These are phyloP conservation scores for Botrytis squamosa DNA, from an alignment of 2,329 filamentous ascomycete genomes.

Conservation along the genomic window DNA sequence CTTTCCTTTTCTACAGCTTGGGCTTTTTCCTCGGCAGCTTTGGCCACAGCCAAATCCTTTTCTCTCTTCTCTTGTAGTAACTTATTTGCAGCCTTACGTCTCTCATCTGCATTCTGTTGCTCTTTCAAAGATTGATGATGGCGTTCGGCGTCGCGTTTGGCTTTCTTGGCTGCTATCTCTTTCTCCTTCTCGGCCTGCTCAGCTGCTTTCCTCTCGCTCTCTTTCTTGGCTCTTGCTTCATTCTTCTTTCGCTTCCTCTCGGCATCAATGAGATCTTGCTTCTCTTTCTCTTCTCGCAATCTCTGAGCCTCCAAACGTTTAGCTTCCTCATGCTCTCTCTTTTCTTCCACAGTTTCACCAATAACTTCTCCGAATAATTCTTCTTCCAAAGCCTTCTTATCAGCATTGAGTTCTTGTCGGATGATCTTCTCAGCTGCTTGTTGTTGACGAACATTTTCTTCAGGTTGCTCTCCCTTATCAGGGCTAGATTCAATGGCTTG, in stretches of 20 bases:
- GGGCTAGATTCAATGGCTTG: neutral
- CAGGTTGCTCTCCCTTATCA: neutral
- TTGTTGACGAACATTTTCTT: conserved; percentile 18
- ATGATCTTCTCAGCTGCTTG: conserved; percentile 28
- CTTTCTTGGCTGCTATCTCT: conserved; percentile 18
- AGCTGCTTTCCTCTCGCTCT: conserved; percentile 6
- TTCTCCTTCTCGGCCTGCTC: conserved; percentile 22
- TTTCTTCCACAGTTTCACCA: conserved; percentile 23
- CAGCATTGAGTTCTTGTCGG: conserved; percentile 22
- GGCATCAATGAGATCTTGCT: neutral
- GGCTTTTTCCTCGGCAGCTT: conserved; percentile 16
- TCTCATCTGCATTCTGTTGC: conserved; percentile 5
- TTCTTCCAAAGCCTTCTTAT: conserved; percentile 21
- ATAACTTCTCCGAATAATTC: conserved; percentile 31
- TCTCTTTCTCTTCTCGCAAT: neutral
- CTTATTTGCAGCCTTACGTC: conserved; percentile 20
- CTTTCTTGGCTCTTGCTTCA: conserved; percentile 19
- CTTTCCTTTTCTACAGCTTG: conserved; percentile 10
- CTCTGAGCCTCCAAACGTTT: conserved; percentile 11
- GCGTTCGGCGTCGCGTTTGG: conserved; percentile 23
- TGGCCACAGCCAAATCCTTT: conserved; percentile 14
- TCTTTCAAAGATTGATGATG: conserved; percentile 11
- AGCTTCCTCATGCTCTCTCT: neutral
- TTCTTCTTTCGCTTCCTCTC: neutral
- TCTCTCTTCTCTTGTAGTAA: conserved; percentile 19